Evolutionary conservation across 768 basidiomycete genomes (phyloP), one percentile per base, ranked within the genome.

Genomic region (Sarcodon aspratus): DNA sequence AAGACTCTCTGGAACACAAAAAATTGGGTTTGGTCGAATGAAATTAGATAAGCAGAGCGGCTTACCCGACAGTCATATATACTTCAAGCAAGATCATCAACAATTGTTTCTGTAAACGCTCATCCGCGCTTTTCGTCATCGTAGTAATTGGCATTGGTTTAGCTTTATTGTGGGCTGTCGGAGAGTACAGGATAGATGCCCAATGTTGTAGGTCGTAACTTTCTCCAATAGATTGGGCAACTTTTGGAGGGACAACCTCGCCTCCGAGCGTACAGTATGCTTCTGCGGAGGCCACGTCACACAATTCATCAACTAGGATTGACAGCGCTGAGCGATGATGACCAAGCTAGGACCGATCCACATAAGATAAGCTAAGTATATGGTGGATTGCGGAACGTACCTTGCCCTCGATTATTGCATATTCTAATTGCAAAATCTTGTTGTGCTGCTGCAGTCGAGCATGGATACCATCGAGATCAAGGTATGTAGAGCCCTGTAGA

Each of bases 241-340:
- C 64, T 53, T 76, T 80, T 1, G 72, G 66, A 0, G 84, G 73
- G 4, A 96, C 67, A 18, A 95, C 75, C 17, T 79, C 76, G 5
- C 93, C 90, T 13, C 80, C 82, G 33, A 85, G 76, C 1, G 83
- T 75, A 57, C 93, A 95, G 63, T 93, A 96, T 5, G 81, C 75
- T 59, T 95, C 90, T 0, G 92, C 89, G 2, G 89, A 85, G 0
- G 75, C 67, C 0, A 76, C 69, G 60, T 97, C 94, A 46, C 74
- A 74, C 9, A 96, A 65, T 35, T 76, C 74, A 51, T 79, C 72
- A 7, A 83, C 84, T 7, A 97, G 76, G 1, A 75, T 69, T 7
- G 74, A 63, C 1, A 97, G 73, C 0, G 85, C 87, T 15, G 70
- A 65, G 9, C 68, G 73, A 55, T 90, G 82, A 44, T 80, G 67